Evolutionary conservation across 1,284 basidiomycete species (phyloP), one percentile per base, ranked within the genome.

Genomic region (Amylostereum chailletii): DNA sequence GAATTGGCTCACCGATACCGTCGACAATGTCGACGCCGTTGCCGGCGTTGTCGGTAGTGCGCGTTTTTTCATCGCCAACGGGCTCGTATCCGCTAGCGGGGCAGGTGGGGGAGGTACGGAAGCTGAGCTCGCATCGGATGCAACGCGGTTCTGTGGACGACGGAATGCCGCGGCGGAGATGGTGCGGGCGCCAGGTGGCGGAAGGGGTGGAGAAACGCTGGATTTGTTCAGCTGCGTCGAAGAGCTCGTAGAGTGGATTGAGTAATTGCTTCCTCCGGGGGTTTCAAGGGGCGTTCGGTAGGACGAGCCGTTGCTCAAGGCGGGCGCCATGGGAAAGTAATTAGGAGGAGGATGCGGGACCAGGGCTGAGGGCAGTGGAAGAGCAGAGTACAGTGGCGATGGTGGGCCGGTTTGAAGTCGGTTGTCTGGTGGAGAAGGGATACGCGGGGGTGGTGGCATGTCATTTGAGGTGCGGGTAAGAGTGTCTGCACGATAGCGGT

Each of bases 131-230:
- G 64, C 59, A 38, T 64, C 52, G 26, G 55, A 46, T 7, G 34
- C 30, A 19, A 46, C 64, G 44, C 74, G 71, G 4, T 64, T 65
- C 42, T 69, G 66, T 4, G 70, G 75, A n/a, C 83, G 69, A 59
- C 76, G 76, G 66, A 89, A 89, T 27, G 85, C 86, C 5, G 84
- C 82, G 0, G 85, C 86, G 1, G 83, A 79, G 50, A 89, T 87
- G 40, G 77, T 89, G 34, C 81, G 73, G 9, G 68, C 51, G 5
- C 70, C 72, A 10, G 59, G 52, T 44, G 64, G 60, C 30, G 47
- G 51, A 46, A 43, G 58, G 27, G 39, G 57, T 48, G 33, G 59
- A 49, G 54, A 67, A 58, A 19, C 46, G 37, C 33, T 45, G 30
- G 55, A 52, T 27, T 53, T 60, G 62, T 53, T 66, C 47, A 51